Evolutionary conservation across 192 early-diverging fungal genomes (phyloP), one percentile per base, ranked within the genome.

Genomic region (Dispira simplex): DNA sequence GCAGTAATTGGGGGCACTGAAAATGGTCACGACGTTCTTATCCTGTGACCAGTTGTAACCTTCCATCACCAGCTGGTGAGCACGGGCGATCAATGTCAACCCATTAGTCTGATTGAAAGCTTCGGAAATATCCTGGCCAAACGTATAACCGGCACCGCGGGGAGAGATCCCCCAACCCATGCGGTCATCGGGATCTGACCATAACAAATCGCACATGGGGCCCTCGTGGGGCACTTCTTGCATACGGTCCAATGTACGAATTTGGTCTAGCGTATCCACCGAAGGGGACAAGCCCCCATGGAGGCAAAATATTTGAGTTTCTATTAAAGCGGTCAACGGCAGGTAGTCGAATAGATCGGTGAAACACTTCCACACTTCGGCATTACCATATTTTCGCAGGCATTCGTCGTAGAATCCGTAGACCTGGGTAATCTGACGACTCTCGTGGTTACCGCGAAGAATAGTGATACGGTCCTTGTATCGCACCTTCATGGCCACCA

Each of bases 391-490:
- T 73, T 99, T 99, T 62, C 93, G 85, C 68, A 98, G 69, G 67
- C 95, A 97, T 78, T 99, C 97, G 77, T 96, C 95, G 71, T 98
- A 98, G 76, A 99, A 99, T 49, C 95, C 95, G 73, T 98, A 99
- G 11, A 96, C 93, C 79, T 98, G 94, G 3, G 97, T 99, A 64
- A 99, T 98, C 79, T 99, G 94, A 27, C 97, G 82, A 65, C 87
- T 90, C 80, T 99, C 97, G 70, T 99, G 97, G 78, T 99, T 99
- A 44, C 97, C 97, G 56, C 97, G 85, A 63, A 99, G 83, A 66
- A 99, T 88, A 11, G 93, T 96, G 67, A 99, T 89, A 48, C 89
- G 81, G 71, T 92, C 88, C 65, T 84, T 86, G 70, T 90, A 91
- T 63, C 90, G 79, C 43, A 96, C 89, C 75, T 99, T 99, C 63